Evolutionary conservation across 768 basidiomycete species (phyloP), one percentile per base, ranked within the genome.

Genomic region (Ramaria rubella): DNA sequence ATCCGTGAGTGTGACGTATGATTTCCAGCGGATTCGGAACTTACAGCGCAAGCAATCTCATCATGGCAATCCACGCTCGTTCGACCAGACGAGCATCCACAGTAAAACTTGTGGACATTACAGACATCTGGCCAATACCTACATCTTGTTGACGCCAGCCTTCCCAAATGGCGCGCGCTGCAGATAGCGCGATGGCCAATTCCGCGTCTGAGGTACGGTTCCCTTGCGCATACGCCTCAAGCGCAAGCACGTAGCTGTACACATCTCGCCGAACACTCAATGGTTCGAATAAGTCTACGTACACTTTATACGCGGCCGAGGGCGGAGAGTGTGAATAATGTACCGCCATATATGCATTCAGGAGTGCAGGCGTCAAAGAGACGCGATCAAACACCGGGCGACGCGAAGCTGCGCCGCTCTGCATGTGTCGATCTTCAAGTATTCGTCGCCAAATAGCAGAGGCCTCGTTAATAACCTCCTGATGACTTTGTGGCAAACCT

Each of bases 261-360:
- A 81, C 77, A 55, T 82, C 83, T 43, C 75, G 73, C 44, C 57
- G 55, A 1, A 86, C 66, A 1, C 63, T 70, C 1, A 72, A 60
- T 9, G 77, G 66, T 19, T 71, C 66, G 58, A 79, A 88, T 2
- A 85, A 58, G 4, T 65, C 68, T 58, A 75, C 67, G 67, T 86
- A 92, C 7, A 77, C 67, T 7, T 75, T 73, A 27, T 71, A 70
- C 2, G 80, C 72, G 2, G 64, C 65, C 26, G 79, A 75, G 40
- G 94, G 70, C 0, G 70, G 64, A 4, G 76, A 69, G 60, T 87
- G 85, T 2, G 69, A 67, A 63, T 87, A 87, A 65, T 85, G 79
- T 0, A 94, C 86, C 12, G 87, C 81, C 49, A 96, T 72, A 65
- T 90, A 97, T 2, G 92, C 81, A 61, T 87, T 90, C 60, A 94